phyloP scores from a whole-genome alignment of 2,329 filamentous ascomycete genomes.

The Ceratocystis diversiconidia region DNA sequence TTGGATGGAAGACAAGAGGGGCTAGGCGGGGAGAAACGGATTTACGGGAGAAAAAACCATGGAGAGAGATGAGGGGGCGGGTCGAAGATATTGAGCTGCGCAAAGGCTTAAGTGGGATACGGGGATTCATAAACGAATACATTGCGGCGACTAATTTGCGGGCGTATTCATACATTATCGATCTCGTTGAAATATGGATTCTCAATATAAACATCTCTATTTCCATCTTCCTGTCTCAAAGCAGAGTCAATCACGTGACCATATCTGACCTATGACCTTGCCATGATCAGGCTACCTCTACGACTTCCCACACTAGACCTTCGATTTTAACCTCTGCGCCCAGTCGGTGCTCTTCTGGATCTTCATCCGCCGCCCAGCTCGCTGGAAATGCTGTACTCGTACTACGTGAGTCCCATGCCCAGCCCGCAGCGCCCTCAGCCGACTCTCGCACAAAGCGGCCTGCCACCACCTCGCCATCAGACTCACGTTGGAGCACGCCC shows the following conservation, averaged over 20 bases:
- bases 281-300: slow-evolving; percentile 3
- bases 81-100: too few relatives aligned
- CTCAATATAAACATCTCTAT: too few relatives aligned
- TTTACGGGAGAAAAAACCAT: too few relatives aligned
- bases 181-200: too few relatives aligned
- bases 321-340: background rate
- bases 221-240: too few relatives aligned
- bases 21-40: too few relatives aligned
- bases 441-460: background rate
- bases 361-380: slow-evolving; percentile 4
- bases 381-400: background rate
- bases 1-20: slow-evolving; percentile 2
- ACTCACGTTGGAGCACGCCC: slow-evolving; percentile 7
- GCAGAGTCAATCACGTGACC: background rate
- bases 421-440: background rate
- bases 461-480: background rate
- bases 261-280: background rate
- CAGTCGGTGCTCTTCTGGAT: background rate
- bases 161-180: too few relatives aligned
- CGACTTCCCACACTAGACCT: slow-evolving; percentile 9
- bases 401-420: slow-evolving; percentile 10
- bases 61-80: too few relatives aligned
- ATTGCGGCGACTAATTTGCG: too few relatives aligned
- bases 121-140: too few relatives aligned
- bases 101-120: too few relatives aligned